Base-by-base conservation (phyloP, 2,329 filamentous ascomycete species). In the Phoma sp. region DNA sequence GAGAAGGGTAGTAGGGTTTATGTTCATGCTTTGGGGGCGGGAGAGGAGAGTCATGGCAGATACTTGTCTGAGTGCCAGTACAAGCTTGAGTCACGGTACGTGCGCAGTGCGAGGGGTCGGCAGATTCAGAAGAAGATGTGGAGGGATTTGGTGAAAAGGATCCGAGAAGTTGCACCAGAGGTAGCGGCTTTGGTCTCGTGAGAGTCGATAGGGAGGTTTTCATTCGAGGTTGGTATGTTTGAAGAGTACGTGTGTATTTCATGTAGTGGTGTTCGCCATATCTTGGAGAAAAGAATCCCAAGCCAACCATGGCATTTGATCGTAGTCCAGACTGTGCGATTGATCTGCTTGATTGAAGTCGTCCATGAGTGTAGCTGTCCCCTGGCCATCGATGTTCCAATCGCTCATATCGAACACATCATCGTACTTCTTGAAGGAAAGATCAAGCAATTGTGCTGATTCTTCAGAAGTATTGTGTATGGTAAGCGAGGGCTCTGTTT, bases 281-380 rank as follows among this genome's bases (percentile, higher is more conserved):
- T 52, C 48, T 22, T 57, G 29, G 4, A 57, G 38, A n/a, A 57
- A 57, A 3, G 32, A 17, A 40, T 57, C 33, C 48, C 48, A 57
- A 2, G 19, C 43, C 15, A 48, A 25, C 22, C 36, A 48, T 21
- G 36, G 10, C 2, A 12, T 31, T 5, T 13, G 4, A 10, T 43
- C 29, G 25, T 27, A 27, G 25, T 27, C 25, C 25, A 27, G 25
- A 27, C 9, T 2, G 1, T 6, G 25, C 9, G 7, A 1, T 8
- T 27, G 25, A 27, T 27, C 9, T 27, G 2, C 25, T 27, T 27
- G 25, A 27, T 9, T 7, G 25, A 27, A 27, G 25, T 27, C 25
- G 25, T 2, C 25, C 25, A 27, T 27, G 25, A 27, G 9, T 27
- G 5, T 27, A 27, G 7, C 25, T 27, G 25, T 27, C 9, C 7